Base-by-base conservation (phyloP, 805 yeast genomes). In the Yarrowia osloensis region DNA sequence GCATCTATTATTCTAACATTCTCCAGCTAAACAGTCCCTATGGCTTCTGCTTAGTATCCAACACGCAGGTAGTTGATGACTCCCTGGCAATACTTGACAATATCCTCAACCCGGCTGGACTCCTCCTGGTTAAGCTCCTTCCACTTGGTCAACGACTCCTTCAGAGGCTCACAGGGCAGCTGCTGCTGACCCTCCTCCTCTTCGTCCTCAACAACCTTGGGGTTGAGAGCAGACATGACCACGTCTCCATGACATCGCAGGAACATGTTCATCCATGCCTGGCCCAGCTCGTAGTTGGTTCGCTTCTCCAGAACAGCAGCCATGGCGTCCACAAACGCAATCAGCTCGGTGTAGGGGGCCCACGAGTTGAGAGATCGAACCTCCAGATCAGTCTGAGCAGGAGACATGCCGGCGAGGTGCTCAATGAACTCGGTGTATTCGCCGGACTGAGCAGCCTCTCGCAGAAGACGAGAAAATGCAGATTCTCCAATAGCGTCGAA, bases 191-290 rank as follows among this genome's bases (percentile, higher is more conserved):
- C 42, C 24, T 21, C 28, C 7, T 29, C 67, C 26, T 69, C 49
- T 4, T 68, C 71, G 6, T 44, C 65, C n/a, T 61, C 65, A 4
- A 29, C 61, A 17, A 35, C 6, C 66, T 61, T 61, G 33, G 52
- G 54, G 52, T 46, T 46, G 44, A 37, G 49, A 24, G 65, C 72
- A 17, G 57, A 21, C 74, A 75, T 79, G 35, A 95, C 79, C 7
- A 90, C 86, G 75, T 94, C 98, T 28, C 94, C 93, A 77, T 95
- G 99, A 59, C 84, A 84, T 73, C 85, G 86, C 69, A 91, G 81
- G 66, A 93, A 81, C 81, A 91, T 81, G 21, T 86, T 81, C 82
- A 90, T 86, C 77, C 91, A 84, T 0, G 97, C 96, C 75, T 91
- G 92, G 65, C 87, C 83, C 19, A 94, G 78, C 71, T 95, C 99